A percentile compares a stretch with the other conserved stretches of the same genome.
Conservation (phyloP, 1,284 basidiomycete genomes). For the Afroboletus lepidellus region DNA sequence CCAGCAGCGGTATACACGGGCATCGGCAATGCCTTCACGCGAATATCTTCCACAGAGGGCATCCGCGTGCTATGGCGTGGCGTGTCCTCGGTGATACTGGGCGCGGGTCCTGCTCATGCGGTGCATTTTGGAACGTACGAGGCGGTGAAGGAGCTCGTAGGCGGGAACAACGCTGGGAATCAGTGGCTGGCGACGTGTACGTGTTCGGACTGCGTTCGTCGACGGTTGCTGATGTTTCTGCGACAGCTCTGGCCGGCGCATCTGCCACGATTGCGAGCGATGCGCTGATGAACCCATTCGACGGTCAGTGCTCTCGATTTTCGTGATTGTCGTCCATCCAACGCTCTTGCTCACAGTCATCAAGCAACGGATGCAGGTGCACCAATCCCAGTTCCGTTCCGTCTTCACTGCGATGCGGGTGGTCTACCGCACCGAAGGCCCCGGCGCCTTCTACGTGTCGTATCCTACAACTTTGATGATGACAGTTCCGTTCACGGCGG, state of each 20-base stretch:
- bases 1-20: constrained; percentile 86
- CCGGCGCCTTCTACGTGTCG: constrained; percentile 94
- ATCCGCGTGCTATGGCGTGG: constrained; percentile 92
- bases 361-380: constrained; percentile 99
- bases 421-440: constrained; percentile 85
- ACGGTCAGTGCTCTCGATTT: constrained; percentile 61
- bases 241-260: constrained; percentile 85
- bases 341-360: constrained; percentile 64
- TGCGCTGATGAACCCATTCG: constrained; percentile 99
- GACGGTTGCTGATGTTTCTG: constrained; percentile 12
- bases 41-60: constrained; percentile 93
- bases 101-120: constrained; percentile 97
- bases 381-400: constrained; percentile 86
- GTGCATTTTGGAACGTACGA: constrained; percentile 98
- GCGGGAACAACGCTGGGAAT: constrained; percentile 79
- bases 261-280: constrained; percentile 94
- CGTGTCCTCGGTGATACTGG: constrained; percentile 95
- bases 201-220: constrained; percentile 30
- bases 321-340: constrained; percentile 8
- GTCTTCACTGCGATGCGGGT: constrained; percentile 80
- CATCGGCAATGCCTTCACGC: constrained; percentile 83
- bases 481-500: constrained; percentile 97
- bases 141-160: constrained; percentile 89
- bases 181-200: constrained; percentile 81
- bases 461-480: constrained; percentile 98